Conservation (phyloP, 495 filamentous ascomycete species). For the Penicillium simplicissimum region DNA sequence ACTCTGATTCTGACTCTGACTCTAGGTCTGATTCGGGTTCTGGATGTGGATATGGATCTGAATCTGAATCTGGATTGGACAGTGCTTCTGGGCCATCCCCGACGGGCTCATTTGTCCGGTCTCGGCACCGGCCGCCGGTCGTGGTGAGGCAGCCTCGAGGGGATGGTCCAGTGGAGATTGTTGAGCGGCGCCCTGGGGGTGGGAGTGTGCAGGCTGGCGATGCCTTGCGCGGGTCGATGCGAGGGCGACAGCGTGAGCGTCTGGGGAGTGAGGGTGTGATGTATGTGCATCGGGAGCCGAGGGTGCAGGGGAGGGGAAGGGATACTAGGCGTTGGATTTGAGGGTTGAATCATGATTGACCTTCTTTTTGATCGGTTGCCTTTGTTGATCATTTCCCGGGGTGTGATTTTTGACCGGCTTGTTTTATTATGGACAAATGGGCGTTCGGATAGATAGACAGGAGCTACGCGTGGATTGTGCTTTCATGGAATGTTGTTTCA, state of each 20-base stretch:
- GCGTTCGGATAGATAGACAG: background rate
- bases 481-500: no score
- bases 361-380: background rate
- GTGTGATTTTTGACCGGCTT: background rate
- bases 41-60: background rate
- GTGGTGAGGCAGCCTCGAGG: background rate
- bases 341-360: background rate
- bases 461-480: background rate
- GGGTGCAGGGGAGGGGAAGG: background rate
- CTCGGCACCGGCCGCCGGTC: background rate
- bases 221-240: background rate
- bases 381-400: background rate
- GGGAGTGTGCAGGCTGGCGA: background rate
- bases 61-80: background rate
- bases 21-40: background rate
- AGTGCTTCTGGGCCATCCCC: background rate
- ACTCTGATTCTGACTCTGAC: background rate
- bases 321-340: background rate
- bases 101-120: no score
- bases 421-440: background rate
- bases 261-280: background rate
- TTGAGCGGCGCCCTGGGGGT: background rate
- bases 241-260: background rate
- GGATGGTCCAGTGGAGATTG: background rate
- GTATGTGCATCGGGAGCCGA: background rate